phyloP scores from a whole-genome alignment of 331 rosid genomes.

The Cydonia oblonga region DNA sequence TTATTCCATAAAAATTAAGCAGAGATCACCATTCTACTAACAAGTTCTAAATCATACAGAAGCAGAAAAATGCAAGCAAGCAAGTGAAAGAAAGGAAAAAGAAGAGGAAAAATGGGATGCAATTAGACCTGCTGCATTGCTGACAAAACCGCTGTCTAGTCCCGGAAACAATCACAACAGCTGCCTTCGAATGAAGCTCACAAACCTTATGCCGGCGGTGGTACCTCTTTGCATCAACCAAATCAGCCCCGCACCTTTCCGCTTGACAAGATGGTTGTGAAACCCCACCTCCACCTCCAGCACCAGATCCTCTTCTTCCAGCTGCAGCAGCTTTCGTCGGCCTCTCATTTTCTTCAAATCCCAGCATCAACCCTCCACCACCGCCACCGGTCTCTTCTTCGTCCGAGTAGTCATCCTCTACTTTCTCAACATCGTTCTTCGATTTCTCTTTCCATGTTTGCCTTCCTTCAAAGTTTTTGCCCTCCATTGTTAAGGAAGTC shows the following conservation, averaged over 20 bases:
- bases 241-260: slow-evolving; percentile 57
- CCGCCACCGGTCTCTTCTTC: slow-evolving; percentile 39
- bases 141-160: slow-evolving; percentile 78
- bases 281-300: slow-evolving; percentile 16
- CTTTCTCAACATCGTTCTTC: slow-evolving; percentile 32
- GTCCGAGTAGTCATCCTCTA: slow-evolving; percentile 44
- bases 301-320: slow-evolving; percentile 33
- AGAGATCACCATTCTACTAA: too few relatives aligned
- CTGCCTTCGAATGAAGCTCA: slow-evolving; percentile 75
- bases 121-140: slow-evolving; percentile 94
- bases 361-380: slow-evolving; percentile 5
- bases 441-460: slow-evolving; percentile 28
- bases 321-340: slow-evolving; percentile 27
- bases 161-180: slow-evolving; percentile 56
- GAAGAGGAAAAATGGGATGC: slow-evolving; percentile 1
- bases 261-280: slow-evolving; percentile 55
- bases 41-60: neutral
- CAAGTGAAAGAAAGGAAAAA: too few relatives aligned
- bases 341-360: slow-evolving; percentile 25
- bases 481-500: slow-evolving; percentile 33
- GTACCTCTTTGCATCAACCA: slow-evolving; percentile 50
- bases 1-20: neutral
- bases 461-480: slow-evolving; percentile 37
- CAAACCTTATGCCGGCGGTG: slow-evolving; percentile 96
- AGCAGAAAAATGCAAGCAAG: neutral